Evolutionary conservation across 805 yeast genomes (phyloP).

Genomic region (Vanderwaltozyma yarrowii): DNA sequence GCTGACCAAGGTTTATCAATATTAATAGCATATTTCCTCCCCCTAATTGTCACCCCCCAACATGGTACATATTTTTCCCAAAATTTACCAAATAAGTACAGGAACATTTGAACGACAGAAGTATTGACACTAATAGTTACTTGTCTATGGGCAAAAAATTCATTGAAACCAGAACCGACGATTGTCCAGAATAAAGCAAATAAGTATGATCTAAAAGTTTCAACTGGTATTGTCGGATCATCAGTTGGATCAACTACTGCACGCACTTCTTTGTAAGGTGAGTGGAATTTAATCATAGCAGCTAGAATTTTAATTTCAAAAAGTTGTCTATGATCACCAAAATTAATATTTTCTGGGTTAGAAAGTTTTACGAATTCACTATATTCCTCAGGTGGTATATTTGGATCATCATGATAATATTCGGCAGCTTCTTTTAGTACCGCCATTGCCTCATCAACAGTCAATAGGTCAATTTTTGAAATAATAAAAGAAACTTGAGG

Average conservation of each 20-base stretch:
- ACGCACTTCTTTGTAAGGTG: conserved; percentile 61
- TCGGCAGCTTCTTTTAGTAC: conserved; percentile 33
- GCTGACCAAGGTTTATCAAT: conserved; percentile 52
- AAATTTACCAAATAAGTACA: conserved; percentile 37
- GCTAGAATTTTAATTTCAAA: conserved; percentile 27
- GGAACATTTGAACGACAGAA: conserved; percentile 37
- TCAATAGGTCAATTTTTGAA: conserved; percentile 30
- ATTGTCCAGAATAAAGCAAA: conserved; percentile 37
- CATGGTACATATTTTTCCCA: conserved; percentile 38
- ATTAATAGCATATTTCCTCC: conserved; percentile 36
- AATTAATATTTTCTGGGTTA: conserved; percentile 13
- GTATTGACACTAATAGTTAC: conserved; percentile 39
- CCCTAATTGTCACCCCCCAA: conserved; percentile 32
- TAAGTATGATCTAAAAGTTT: conserved; percentile 36
- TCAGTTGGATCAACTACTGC: conserved; percentile 46
- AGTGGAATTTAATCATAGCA: conserved; percentile 32
- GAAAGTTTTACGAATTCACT: conserved; percentile 26
- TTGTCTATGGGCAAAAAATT: conserved; percentile 46
- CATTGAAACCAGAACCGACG: conserved; percentile 45
- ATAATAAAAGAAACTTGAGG: conserved; percentile 30
- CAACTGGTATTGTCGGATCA: conserved; percentile 38
- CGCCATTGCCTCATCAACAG: conserved; percentile 31
- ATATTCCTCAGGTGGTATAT: conserved; percentile 33
- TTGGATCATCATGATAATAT: conserved; percentile 37
- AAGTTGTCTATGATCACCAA: conserved; percentile 15